These are phyloP conservation scores for Kentomonas sorsogonicus DNA, from an alignment of 208 protist genomes.

Conservation along the genomic window DNA sequence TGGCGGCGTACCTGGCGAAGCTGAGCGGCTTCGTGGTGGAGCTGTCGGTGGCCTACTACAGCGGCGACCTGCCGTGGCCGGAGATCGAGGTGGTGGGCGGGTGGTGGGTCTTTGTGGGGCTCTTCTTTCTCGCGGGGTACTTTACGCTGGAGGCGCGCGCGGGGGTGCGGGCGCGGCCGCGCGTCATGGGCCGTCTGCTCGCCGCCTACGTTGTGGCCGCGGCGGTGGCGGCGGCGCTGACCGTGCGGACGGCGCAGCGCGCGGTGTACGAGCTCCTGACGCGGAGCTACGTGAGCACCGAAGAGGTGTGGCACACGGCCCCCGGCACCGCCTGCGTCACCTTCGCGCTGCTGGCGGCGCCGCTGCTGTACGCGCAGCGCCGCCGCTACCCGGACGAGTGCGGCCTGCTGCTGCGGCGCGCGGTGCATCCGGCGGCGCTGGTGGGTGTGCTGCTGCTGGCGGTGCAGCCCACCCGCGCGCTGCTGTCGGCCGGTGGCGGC, in stretches of 20 bases:
- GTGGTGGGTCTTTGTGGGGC: conserved; percentile 57
- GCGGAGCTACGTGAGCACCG: conserved; percentile 52
- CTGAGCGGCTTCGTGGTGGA: conserved; percentile 71
- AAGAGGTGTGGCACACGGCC: conserved; percentile 53
- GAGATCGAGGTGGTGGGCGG: conserved; percentile 24
- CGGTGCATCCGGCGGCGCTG: conserved; percentile 14
- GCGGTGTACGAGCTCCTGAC: conserved; percentile 76
- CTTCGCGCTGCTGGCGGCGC: conserved; percentile 52
- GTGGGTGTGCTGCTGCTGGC: conserved; percentile 43
- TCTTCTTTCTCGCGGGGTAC: conserved; percentile 46
- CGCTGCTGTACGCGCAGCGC: conserved; percentile 46
- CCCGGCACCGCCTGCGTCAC: conserved; percentile 42
- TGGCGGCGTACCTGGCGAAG: conserved; percentile 74
- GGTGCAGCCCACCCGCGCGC: conserved; percentile 32
- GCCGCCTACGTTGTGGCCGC: conserved; percentile 29
- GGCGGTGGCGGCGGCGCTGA: conserved; percentile 32
- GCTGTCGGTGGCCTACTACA: conserved; percentile 68
- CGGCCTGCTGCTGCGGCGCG: conserved; percentile 17
- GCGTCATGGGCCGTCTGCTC: conserved; percentile 19
- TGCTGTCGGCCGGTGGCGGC: neutral
- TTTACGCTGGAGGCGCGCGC: conserved; percentile 46
- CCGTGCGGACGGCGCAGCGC: conserved; percentile 73
- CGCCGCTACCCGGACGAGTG: conserved; percentile 20
- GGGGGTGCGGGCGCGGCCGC: conserved; percentile 24
- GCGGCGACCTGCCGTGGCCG: too few species aligned